A percentile compares a stretch with the other conserved stretches of the same genome.
Conservation (phyloP, 2,329 filamentous ascomycete genomes). For the Aureobasidium musti region DNA sequence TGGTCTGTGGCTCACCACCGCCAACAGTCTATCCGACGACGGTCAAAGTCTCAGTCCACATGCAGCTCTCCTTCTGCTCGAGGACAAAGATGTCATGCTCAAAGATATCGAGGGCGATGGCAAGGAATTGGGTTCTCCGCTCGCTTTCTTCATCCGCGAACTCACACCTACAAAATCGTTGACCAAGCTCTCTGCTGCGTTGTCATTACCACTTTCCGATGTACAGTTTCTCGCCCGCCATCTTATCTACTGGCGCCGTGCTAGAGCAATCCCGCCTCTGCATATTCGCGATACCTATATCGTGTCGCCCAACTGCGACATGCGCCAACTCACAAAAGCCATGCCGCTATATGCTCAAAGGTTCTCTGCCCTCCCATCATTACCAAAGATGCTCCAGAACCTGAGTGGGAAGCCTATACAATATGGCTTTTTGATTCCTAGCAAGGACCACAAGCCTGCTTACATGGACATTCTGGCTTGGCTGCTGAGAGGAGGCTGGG, state of each 20-base stretch:
- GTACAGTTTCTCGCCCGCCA: slow-evolving; percentile 88
- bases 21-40: slow-evolving; percentile 72
- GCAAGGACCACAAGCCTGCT: slow-evolving; percentile 78
- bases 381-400: slow-evolving; percentile 84
- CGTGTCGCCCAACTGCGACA: slow-evolving; percentile 84
- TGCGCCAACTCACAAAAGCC: slow-evolving; percentile 68
- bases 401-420: slow-evolving; percentile 78
- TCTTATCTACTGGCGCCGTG: slow-evolving; percentile 93
- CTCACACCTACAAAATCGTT: slow-evolving; percentile 64
- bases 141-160: slow-evolving; percentile 70
- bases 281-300: slow-evolving; percentile 90
- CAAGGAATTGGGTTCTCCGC: slow-evolving; percentile 71
- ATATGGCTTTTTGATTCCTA: slow-evolving; percentile 82
- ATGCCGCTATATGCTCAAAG: slow-evolving; percentile 70
- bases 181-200: slow-evolving; percentile 70
- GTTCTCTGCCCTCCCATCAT: slow-evolving; percentile 79
- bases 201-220: slow-evolving; percentile 73
- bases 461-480: slow-evolving; percentile 93
- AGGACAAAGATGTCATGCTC: slow-evolving; percentile 79
- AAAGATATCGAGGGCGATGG: slow-evolving; percentile 67
- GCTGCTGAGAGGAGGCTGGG: slow-evolving; percentile 90
- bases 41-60: slow-evolving; percentile 73
- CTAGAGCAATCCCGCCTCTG: slow-evolving; percentile 85
- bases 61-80: slow-evolving; percentile 80
- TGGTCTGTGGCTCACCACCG: slow-evolving; percentile 84